phyloP scores from a whole-genome alignment of 2,329 filamentous ascomycete genomes.

The Aspergillus udagawae region DNA sequence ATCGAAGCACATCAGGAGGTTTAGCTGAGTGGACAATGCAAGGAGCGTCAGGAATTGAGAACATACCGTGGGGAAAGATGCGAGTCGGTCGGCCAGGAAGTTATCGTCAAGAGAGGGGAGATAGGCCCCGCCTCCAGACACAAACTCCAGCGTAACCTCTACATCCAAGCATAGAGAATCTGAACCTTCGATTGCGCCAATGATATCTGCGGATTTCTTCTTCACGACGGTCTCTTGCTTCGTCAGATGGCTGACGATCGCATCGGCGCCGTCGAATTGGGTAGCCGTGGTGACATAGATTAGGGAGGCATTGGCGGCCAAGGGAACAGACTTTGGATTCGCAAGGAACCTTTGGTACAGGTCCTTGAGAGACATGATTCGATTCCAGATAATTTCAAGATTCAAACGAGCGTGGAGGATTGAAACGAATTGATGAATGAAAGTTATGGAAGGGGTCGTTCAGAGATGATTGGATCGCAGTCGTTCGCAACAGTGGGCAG shows the following conservation, averaged over 20 bases:
- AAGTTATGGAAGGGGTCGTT: conserved; percentile 9
- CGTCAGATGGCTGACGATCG: conserved; percentile 79
- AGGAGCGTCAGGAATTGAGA: neutral
- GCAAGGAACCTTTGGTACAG: conserved; percentile 70
- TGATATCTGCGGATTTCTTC: conserved; percentile 75
- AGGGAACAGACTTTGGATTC: conserved; percentile 59
- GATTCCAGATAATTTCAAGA: conserved; percentile 1
- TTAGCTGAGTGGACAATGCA: neutral
- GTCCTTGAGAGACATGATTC: conserved; percentile 39
- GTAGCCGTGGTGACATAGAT: conserved; percentile 90
- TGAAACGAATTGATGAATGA: conserved; percentile 8
- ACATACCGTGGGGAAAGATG: conserved; percentile 76
- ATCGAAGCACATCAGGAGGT: conserved; percentile 9
- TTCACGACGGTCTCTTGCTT: conserved; percentile 69
- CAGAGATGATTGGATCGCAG: neutral
- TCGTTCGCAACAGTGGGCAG: conserved; percentile 4
- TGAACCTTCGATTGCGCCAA: conserved; percentile 68
- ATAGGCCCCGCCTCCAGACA: conserved; percentile 76
- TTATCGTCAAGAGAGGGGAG: conserved; percentile 90
- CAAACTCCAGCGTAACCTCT: conserved; percentile 78
- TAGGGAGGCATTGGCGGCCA: conserved; percentile 64
- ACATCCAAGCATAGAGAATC: conserved; percentile 71
- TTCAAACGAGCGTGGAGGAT: conserved; percentile 8
- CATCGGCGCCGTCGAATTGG: conserved; percentile 63
- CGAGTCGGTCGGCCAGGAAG: conserved; percentile 78